Conservation (phyloP, 1,284 basidiomycete genomes). For the Ganoderma lingzhi region DNA sequence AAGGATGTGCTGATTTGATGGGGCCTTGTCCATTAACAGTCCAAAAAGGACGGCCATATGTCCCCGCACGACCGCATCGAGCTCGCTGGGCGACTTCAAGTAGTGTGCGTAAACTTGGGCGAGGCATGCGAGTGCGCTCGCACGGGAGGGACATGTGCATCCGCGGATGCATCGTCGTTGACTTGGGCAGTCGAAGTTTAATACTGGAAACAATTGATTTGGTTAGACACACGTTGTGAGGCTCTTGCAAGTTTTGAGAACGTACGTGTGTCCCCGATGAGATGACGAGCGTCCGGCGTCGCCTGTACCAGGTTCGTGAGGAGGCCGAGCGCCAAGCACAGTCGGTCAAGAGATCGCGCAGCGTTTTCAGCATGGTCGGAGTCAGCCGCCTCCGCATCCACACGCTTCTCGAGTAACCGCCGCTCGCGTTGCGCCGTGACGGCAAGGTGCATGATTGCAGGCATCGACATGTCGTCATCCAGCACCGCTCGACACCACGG, state of each 20-base stretch:
- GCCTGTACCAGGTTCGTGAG: slow-evolving; percentile 77
- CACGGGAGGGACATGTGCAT: slow-evolving; percentile 56
- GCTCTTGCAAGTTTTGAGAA: slow-evolving; percentile 7
- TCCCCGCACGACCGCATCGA: slow-evolving; percentile 59
- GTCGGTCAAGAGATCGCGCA: slow-evolving; percentile 59
- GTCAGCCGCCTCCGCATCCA: slow-evolving; percentile 31
- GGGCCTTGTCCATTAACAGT: slow-evolving; percentile 62
- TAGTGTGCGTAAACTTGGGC: slow-evolving; percentile 50
- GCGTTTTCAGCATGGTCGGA: slow-evolving; percentile 37
- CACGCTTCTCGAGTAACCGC: slow-evolving; percentile 25
- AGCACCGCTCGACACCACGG: slow-evolving; percentile 61
- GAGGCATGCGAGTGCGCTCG: slow-evolving; percentile 56
- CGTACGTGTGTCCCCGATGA: slow-evolving; percentile 58
- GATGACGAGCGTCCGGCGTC: slow-evolving; percentile 52
- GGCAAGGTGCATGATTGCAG: slow-evolving; percentile 56
- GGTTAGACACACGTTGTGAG: slow-evolving; percentile 5
- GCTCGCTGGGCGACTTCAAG: slow-evolving; percentile 38
- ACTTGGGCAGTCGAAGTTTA: slow-evolving; percentile 58
- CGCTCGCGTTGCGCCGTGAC: slow-evolving; percentile 44
- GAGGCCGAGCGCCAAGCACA: slow-evolving; percentile 75
- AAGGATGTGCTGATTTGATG: slow-evolving; percentile 54
- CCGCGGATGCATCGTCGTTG: slow-evolving; percentile 52
- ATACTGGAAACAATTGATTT: slow-evolving; percentile 41
- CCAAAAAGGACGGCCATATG: slow-evolving; percentile 79
- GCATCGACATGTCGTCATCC: slow-evolving; percentile 51